Evolutionary conservation across 139 green algal species (phyloP), one percentile per base, ranked within the genome.

Genomic region (Ettlia oleoabundans): DNA sequence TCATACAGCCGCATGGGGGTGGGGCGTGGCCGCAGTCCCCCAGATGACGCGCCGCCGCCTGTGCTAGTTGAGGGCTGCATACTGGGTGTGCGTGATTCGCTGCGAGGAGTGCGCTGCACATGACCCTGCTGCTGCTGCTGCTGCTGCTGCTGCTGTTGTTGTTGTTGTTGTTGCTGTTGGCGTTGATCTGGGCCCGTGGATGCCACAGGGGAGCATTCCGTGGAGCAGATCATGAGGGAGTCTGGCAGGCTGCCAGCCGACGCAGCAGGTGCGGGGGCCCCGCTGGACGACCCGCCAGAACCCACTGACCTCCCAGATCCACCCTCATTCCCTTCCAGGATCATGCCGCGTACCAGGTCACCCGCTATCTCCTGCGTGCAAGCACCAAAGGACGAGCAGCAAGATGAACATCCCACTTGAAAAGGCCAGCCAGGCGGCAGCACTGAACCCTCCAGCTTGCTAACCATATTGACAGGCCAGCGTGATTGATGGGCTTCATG

Each of bases 1-100:
- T 76, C 69, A 52, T 42, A 40, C 42, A 76, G 69, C 26, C 69
- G 41, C 42, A 63, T 2, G 0, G 69, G 69, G 8, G 69, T 76
- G 26, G 30, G 69, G 41, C 42, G 24, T 15, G 21, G 69, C 30
- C 64, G 64, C 69, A 40, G 41, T 8, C n/a, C 67, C 26, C 35
- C 40, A 21, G 67, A 53, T 15, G 47, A 58, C n/a, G n/a, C 47
- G 47, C 47, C 47, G 47, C 47, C 47, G 47, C 47, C 47, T 10
- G 13, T 15, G 47, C 47, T 58, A 15, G 47, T 10, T 15, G 47
- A 10, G 47, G 10, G 47, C 18, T 5, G 55, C 15, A n/a, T n/a
- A n/a, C 55, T 5, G 21, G 55, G 55, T 22, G 55, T 65, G 18
- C 21, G 55, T 5, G 55, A 32, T 5, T 65, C 18, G 21, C 55